Base-by-base conservation (phyloP, 2,329 filamentous ascomycete species). In the Cladorrhinum sp. region DNA sequence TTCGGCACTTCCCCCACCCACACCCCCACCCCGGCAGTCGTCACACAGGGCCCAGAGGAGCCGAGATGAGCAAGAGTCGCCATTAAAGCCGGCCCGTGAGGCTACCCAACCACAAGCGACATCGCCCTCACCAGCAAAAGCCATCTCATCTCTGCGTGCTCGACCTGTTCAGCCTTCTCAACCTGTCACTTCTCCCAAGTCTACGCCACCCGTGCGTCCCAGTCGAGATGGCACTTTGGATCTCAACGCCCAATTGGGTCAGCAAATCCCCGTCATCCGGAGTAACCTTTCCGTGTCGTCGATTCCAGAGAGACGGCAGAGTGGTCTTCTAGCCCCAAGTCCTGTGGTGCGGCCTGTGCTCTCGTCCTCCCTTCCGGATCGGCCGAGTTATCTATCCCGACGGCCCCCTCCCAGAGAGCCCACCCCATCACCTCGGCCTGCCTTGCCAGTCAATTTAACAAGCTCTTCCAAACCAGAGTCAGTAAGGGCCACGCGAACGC, bases 161-260 rank as follows among this genome's bases (percentile, higher is more conserved):
- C 69, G 67, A 52, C 72, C 63, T 60, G 62, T 61, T 59, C 67
- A 68, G 48, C 62, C 70, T 61, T 67, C 67, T 55, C 69, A 60
- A 23, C 39, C 64, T 42, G 58, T 65, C 30, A 57, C 74, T 16
- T 70, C 73, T 51, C 67, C 72, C 14, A 76, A 73, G 36, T 69
- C 73, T 10, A 73, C 72, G 16, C 80, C 81, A 36, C 87, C 88
- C 30, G 72, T 76, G 33, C 79, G 89, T 55, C 89, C 89, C 1
- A 91, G 87, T 68, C 81, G 89, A 72, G 85, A 90, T 68, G 87
- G 87, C 23, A 86, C 86, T 0, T 82, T 84, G 4, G 80, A 85
- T 61, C 77, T 91, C 52, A 81, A 85, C 28, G 76, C 80, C 6
- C 83, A 86, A 61, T 69, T 85, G 2, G 80, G 78, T 28, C 76